Conservation (phyloP, 2,329 filamentous ascomycete genomes). For the Microcera coccophila region DNA sequence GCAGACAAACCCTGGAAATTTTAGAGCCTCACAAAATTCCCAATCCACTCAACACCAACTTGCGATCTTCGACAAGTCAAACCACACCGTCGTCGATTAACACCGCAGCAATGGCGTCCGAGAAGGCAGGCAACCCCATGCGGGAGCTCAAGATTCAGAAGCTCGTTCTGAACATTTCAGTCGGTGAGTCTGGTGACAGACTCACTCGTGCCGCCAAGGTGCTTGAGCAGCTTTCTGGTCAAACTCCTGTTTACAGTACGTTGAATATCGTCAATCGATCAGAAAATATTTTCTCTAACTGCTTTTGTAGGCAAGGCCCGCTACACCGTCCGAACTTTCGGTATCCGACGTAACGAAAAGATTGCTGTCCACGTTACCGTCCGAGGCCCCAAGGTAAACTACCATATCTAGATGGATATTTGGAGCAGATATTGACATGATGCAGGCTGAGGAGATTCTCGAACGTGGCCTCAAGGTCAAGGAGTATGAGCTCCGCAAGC, state of each 20-base stretch:
- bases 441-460: conserved; percentile 92
- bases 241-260: conserved; percentile 99
- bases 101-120: conserved; percentile 52
- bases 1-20: conserved; percentile 42
- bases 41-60: conserved; percentile 21
- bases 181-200: conserved; percentile 99
- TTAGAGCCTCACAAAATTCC: conserved; percentile 35
- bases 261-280: conserved; percentile 22
- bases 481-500: conserved; percentile 99
- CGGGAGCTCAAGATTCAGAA: conserved; percentile 99
- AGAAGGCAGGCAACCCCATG: conserved; percentile 97
- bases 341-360: conserved; percentile 99
- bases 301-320: conserved; percentile 80
- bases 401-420: conserved; percentile 1
- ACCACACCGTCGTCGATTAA: conserved; percentile 32
- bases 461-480: conserved; percentile 99
- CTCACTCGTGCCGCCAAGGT: conserved; percentile 99
- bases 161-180: conserved; percentile 98
- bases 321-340: conserved; percentile 99
- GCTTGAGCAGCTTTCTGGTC: conserved; percentile 98
- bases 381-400: conserved; percentile 74
- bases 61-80: conserved; percentile 34
- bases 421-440: conserved; percentile 23
- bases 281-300: conserved; percentile 16
- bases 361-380: conserved; percentile 99